Evolutionary conservation across 306 rosid genomes (phyloP), one percentile per base, ranked within the genome.

Genomic region (Gastrolobium villosum): DNA sequence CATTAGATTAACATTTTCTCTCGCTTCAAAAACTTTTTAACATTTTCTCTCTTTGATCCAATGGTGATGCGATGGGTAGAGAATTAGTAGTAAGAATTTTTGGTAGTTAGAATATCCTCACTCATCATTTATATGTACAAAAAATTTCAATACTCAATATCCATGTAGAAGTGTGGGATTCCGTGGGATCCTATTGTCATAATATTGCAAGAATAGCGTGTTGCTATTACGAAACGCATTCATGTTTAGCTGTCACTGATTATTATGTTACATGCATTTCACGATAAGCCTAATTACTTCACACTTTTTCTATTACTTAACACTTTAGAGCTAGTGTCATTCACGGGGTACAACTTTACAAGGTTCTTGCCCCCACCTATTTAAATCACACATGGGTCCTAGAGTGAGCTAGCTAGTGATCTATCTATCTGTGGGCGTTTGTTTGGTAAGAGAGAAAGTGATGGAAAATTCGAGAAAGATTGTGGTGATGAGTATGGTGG

Each of bases 401-500:
- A 7, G 55, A 54, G 35, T 1, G 13, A 55, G 15, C n/a, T 2
- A 55, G 15, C 5, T 4, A 56, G 8, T 4, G 8, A 57, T 57
- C 5, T 62, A 61, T 61, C 5, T 62, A n/a, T 61, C 2, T 49
- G 4, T 32, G 11, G 5, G 4, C 1, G 3, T 35, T 20, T 52
- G 70, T 56, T 46, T 32, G 35, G 11, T 2, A 4, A 65, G 82
- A 36, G 70, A 31, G 77, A 30, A 31, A 72, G 64, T 65, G 76
- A 77, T 53, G 81, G 83, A 40, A 64, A 60, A 70, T 40, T 59
- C 7, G 61, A 72, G 74, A 53, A 48, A 45, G 63, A 4, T 48
- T 35, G 7, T 84, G 40, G 9, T 45, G 69, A 11, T 79, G 65
- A 20, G 36, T 28, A 1, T 3, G 34, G 13, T 69, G 73, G 37